These are phyloP conservation scores for Eucalyptus brandiana DNA, from an alignment of 345 rosid genomes.

Conservation along the genomic window DNA sequence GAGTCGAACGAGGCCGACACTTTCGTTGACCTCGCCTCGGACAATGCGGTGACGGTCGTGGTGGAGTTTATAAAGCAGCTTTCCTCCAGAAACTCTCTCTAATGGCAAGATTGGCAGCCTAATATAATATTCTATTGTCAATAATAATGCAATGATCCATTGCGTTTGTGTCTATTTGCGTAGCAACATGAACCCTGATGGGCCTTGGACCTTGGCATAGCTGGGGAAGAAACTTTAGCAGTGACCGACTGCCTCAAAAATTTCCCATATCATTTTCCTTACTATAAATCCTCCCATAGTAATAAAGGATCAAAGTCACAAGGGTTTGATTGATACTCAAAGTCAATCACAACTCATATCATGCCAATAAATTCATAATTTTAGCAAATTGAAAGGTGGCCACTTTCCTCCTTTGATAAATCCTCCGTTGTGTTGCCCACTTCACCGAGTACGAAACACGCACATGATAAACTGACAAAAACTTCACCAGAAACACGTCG, in stretches of 20 bases:
- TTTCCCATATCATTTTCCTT: not conserved
- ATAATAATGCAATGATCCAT: not conserved
- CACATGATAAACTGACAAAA: not conserved
- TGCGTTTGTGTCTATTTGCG: not conserved
- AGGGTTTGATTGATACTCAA: not conserved
- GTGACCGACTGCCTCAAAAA: not conserved
- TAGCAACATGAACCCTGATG: not conserved
- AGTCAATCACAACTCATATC: not conserved
- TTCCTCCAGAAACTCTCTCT: not conserved
- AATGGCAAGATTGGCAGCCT: not conserved
- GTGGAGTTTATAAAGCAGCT: not conserved
- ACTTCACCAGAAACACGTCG: not conserved
- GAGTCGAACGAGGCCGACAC: not conserved
- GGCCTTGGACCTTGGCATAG: not conserved
- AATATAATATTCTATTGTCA: not conserved
- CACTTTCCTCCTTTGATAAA: not conserved
- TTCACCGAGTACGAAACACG: not conserved
- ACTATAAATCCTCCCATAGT: not conserved
- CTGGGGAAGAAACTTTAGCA: not conserved
- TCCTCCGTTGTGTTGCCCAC: not conserved
- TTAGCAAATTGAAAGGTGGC: not conserved
- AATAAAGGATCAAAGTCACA: not conserved
- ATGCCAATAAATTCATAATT: not conserved
- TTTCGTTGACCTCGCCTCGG: not conserved
- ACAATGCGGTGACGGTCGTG: not conserved